Percentiles rank a stretch among this genome's conserved stretches.
phyloP scores from a whole-genome alignment of 1,284 basidiomycete genomes.

The Austroboletus rostrupii region DNA sequence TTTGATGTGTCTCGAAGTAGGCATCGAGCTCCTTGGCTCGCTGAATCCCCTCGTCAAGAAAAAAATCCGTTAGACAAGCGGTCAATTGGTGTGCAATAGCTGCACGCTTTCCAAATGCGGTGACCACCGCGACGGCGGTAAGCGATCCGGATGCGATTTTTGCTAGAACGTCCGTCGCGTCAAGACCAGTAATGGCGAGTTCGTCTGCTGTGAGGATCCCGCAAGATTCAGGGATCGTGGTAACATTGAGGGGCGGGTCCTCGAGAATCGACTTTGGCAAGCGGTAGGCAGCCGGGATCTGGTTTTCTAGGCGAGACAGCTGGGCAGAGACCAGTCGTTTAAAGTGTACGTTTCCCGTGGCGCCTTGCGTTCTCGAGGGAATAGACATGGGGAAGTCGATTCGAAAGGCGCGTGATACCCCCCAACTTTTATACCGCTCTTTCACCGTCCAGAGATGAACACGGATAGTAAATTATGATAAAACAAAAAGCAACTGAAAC shows the following conservation, averaged over 20 bases:
- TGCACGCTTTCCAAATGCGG: conserved; percentile 30
- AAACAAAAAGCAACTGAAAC: too few relatives aligned
- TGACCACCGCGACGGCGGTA: conserved; percentile 25
- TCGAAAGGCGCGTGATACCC: too few relatives aligned
- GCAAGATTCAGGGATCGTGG: conserved; percentile 32
- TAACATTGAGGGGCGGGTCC: conserved; percentile 25
- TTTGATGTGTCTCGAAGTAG: conserved; percentile 32
- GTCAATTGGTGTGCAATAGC: conserved; percentile 29
- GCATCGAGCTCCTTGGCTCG: conserved; percentile 41
- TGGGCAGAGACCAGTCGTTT: conserved; percentile 16
- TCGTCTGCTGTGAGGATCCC: conserved; percentile 39
- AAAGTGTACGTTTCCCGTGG: conserved; percentile 24
- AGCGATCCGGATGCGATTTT: conserved; percentile 19
- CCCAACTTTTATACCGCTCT: too few relatives aligned
- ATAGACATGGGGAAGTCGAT: conserved; percentile 15
- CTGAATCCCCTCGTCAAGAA: conserved; percentile 32
- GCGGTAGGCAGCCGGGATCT: conserved; percentile 20
- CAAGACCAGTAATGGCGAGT: conserved; percentile 41
- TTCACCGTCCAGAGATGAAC: too few relatives aligned
- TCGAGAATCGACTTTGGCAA: conserved; percentile 16
- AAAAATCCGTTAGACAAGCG: conserved; percentile 28
- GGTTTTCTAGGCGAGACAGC: conserved; percentile 18
- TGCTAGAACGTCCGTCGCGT: conserved; percentile 24
- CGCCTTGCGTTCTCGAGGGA: conserved; percentile 19
- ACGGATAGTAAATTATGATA: too few relatives aligned